Base-by-base conservation (phyloP, 1,139 yeast species). In the Komagataea norvegica region DNA sequence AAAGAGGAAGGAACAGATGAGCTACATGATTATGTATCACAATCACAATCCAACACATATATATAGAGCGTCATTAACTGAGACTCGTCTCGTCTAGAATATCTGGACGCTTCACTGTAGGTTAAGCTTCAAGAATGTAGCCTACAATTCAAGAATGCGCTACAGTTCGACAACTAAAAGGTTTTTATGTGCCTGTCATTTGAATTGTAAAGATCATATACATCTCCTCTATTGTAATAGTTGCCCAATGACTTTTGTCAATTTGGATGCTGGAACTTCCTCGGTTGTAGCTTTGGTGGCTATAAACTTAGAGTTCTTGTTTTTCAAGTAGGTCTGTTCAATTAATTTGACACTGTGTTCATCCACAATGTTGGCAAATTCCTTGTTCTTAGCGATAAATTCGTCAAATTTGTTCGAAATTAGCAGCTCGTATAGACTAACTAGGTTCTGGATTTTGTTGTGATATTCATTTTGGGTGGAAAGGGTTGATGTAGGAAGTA, bases 401-500 rank as follows among this genome's bases (percentile, higher is more conserved):
- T 56, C 55, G 15, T 52, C 53, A 47, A 57, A 63, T 36, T 61
- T 55, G 39, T 65, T 61, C 5, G 60, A 44, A 33, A 60, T 65
- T 21, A 68, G 57, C 20, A 64, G 47, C 25, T 55, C 56, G 51
- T 63, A 65, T 20, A 67, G 51, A 9, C 55, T 43, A 33, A 62
- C 57, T 33, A 68, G 55, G 46, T 57, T 58, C 47, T 64, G 67
- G 25, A 64, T 51, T 32, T 51, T 52, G 31, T 39, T 40, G 26
- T 53, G 45, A 34, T 51, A 56, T 14, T 47, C 51, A 24, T 45
- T 45, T 14, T 38, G 42, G 9, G 49, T 39, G 14, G 49, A 42
- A 31, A 67, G 51, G 15, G 65, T 63, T 32, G 62, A 59, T 13
- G 71, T 56, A 25, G 74, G 74, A 31, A 70, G 56, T 29, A 70